Evolutionary conservation across 2,329 filamentous ascomycete species (phyloP).

Genomic region (Keithomyces neogunnii): DNA sequence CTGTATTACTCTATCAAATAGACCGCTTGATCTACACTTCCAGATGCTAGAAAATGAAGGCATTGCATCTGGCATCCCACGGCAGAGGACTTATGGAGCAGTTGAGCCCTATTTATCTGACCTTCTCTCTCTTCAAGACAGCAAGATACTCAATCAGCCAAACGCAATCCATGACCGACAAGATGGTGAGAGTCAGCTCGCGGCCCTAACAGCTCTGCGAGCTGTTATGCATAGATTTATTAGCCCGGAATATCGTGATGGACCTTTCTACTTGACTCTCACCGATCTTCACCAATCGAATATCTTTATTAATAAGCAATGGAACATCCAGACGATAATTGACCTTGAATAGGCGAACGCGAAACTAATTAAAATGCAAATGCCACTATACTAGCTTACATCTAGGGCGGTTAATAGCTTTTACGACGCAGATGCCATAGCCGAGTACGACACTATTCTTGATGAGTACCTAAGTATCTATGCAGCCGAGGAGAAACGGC

Average conservation of each 20-base stretch:
- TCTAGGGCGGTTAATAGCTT: conserved; percentile 4
- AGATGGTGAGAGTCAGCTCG: conserved; percentile 20
- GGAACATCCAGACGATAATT: conserved; percentile 20
- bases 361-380: conserved; percentile 15
- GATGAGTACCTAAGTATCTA: conserved; percentile 6
- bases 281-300: conserved; percentile 29
- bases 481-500: conserved; percentile 4
- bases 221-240: conserved; percentile 14
- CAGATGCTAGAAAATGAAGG: conserved; percentile 24
- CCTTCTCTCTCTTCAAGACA: conserved; percentile 24
- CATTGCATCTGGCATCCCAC: conserved; percentile 22
- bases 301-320: conserved; percentile 23
- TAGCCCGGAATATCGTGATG: conserved; percentile 13
- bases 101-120: conserved; percentile 20
- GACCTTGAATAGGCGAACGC: conserved; percentile 22
- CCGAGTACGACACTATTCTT: conserved; percentile 1
- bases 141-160: conserved; percentile 22
- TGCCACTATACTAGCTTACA: conserved; percentile 19
- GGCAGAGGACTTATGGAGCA: conserved; percentile 21
- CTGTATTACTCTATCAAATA: background rate
- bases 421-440: background rate
- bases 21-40: conserved; percentile 14
- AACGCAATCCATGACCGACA: conserved; percentile 18
- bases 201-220: conserved; percentile 18
- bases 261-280: conserved; percentile 23